Percentiles rank a stretch among this genome's conserved stretches.
Conservation (phyloP, 2,329 filamentous ascomycete genomes). For the Onygenales sp. region DNA sequence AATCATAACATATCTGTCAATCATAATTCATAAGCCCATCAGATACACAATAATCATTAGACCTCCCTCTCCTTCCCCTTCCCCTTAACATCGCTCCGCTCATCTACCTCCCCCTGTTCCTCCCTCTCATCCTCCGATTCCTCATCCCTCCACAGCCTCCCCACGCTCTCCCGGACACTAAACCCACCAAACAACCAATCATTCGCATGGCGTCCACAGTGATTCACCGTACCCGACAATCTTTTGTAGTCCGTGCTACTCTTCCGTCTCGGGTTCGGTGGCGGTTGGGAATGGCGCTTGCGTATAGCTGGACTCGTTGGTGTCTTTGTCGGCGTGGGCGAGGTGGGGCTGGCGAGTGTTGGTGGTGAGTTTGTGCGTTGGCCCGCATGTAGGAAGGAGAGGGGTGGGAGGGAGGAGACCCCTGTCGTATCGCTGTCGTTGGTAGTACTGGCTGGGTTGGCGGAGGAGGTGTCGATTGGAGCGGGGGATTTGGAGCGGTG, state of each 20-base stretch:
- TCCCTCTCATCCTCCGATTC: conserved; percentile 7
- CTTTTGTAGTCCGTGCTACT: conserved; percentile 26
- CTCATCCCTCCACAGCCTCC: conserved; percentile 20
- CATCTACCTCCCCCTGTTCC: neutral
- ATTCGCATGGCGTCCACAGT: conserved; percentile 41
- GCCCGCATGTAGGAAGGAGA: conserved; percentile 4
- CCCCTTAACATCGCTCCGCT: neutral
- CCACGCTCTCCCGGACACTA: conserved; percentile 35
- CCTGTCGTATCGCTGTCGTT: neutral
- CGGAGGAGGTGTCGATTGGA: conserved; percentile 9
- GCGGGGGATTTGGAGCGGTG: conserved; percentile 16
- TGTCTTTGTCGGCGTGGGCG: neutral
- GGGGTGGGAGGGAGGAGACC: neutral
- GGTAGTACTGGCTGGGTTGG: conserved; percentile 10
- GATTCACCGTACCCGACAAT: conserved; percentile 31
- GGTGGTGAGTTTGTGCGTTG: conserved; percentile 12
- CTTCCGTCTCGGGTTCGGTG: neutral
- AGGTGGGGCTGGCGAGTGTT: conserved; percentile 6
- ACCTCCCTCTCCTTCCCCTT: neutral
- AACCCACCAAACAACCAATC: conserved; percentile 44
- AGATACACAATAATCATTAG: neutral
- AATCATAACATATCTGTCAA: neutral
- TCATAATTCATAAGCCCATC: neutral
- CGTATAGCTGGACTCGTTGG: neutral
- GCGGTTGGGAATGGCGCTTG: conserved; percentile 8